Evolutionary conservation across 2,329 filamentous ascomycete genomes (phyloP).

Genomic region (Capronia americana): DNA sequence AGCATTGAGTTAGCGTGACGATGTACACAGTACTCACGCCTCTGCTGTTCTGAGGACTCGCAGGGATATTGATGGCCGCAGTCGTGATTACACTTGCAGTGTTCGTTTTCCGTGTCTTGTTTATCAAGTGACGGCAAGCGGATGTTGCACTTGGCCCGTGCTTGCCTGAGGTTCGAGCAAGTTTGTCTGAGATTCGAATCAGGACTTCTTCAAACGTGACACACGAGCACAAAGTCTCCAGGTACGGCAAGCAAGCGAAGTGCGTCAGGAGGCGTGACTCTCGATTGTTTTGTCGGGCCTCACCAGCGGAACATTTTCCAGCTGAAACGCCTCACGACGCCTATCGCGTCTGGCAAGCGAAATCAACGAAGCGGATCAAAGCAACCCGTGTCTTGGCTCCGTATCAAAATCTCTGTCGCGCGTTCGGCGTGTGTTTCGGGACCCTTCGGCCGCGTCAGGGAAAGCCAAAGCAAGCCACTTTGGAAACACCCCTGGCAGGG

Average conservation of each 20-base stretch:
- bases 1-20: no score
- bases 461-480: slow-evolving; percentile 1
- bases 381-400: slow-evolving; percentile 9
- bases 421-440: slow-evolving; percentile 19
- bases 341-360: slow-evolving; percentile 16
- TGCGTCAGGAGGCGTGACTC: neutral
- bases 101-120: neutral
- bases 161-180: neutral
- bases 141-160: neutral
- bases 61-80: no score
- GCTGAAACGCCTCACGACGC: slow-evolving; percentile 20
- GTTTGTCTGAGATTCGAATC: neutral
- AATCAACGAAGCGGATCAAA: slow-evolving; percentile 21
- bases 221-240: neutral
- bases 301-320: slow-evolving; percentile 1
- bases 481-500: slow-evolving; percentile 9
- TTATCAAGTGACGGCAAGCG: no score
- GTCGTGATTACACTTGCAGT: no score
- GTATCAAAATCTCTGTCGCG: slow-evolving; percentile 14
- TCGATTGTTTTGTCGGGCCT: neutral
- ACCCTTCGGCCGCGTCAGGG: slow-evolving; percentile 4
- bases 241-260: neutral
- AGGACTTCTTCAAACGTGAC: neutral
- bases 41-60: no score
- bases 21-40: no score